Evolutionary conservation across 116 monocot genomes (phyloP).

Genomic region (Phalaenopsis hybrid): DNA sequence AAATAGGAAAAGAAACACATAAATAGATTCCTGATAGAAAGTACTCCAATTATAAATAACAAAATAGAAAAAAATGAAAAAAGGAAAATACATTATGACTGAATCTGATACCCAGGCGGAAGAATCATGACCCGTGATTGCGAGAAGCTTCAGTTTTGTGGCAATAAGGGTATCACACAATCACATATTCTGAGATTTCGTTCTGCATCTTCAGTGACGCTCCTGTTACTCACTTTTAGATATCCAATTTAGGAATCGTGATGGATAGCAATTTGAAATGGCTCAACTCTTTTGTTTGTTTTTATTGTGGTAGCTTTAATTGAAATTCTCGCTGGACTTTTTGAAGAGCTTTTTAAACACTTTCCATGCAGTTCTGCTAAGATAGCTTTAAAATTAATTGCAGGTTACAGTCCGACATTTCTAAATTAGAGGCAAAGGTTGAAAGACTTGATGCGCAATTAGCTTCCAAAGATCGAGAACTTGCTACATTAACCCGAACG

Average conservation of each 20-base stretch:
- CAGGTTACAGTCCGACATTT: constrained; percentile 79
- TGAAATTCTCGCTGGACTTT: neutral
- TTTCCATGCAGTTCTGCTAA: neutral
- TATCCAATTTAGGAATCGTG: neutral
- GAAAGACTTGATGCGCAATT: constrained; percentile 91
- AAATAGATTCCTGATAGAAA: too few relatives aligned
- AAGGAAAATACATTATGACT: too few relatives aligned
- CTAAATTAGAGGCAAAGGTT: constrained; percentile 88
- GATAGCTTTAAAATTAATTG: neutral
- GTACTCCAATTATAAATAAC: too few relatives aligned
- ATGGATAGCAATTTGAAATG: neutral
- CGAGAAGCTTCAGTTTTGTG: too few relatives aligned
- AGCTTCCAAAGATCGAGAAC: constrained; percentile 85
- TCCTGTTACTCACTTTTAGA: too few relatives aligned
- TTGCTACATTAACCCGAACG: constrained; percentile 80
- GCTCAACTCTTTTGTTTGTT: neutral
- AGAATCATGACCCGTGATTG: too few relatives aligned
- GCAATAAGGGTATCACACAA: too few relatives aligned
- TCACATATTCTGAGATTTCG: too few relatives aligned
- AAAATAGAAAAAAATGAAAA: too few relatives aligned
- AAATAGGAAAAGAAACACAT: too few relatives aligned
- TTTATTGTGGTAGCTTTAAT: neutral
- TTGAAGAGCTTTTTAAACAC: neutral
- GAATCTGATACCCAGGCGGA: too few relatives aligned
- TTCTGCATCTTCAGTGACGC: too few relatives aligned